A percentile compares a stretch with the other conserved stretches of the same genome.
These are phyloP conservation scores for Colletotrichum euphorbiae DNA, from an alignment of 2,329 filamentous ascomycete species.

Conservation along the genomic window DNA sequence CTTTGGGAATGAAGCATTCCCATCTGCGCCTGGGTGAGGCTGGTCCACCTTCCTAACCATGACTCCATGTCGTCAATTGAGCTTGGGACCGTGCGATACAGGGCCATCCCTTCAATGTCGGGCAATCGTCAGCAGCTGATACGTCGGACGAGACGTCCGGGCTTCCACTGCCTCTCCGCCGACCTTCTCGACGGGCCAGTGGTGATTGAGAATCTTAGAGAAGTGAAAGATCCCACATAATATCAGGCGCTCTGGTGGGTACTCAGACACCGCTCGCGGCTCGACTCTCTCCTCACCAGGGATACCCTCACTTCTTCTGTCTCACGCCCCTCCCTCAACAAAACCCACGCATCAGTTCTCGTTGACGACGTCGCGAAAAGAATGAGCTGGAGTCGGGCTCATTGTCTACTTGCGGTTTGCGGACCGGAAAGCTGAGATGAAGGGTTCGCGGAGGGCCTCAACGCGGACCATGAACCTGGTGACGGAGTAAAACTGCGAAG, in stretches of 20 bases:
- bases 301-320: constrained; percentile 27
- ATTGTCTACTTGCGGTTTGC: background rate
- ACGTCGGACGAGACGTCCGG: constrained; percentile 31
- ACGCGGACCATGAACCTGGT: background rate
- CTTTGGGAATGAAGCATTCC: constrained; percentile 38
- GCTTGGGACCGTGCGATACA: constrained; percentile 27
- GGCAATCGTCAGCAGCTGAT: constrained; percentile 32
- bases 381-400: background rate
- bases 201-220: background rate
- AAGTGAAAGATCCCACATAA: constrained; percentile 27
- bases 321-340: constrained; percentile 26
- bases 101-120: constrained; percentile 32
- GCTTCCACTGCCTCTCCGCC: constrained; percentile 17
- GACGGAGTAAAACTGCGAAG: background rate
- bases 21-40: constrained; percentile 34
- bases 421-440: background rate
- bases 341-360: constrained; percentile 28
- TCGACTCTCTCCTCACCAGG: constrained; percentile 5
- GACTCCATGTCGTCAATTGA: constrained; percentile 18
- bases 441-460: too few species aligned
- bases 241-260: constrained; percentile 28
- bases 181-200: background rate
- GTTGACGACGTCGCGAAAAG: constrained; percentile 6
- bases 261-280: constrained; percentile 26
- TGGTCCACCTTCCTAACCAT: constrained; percentile 21